Conservation (phyloP, 345 rosid species). For the Pistacia vera region DNA sequence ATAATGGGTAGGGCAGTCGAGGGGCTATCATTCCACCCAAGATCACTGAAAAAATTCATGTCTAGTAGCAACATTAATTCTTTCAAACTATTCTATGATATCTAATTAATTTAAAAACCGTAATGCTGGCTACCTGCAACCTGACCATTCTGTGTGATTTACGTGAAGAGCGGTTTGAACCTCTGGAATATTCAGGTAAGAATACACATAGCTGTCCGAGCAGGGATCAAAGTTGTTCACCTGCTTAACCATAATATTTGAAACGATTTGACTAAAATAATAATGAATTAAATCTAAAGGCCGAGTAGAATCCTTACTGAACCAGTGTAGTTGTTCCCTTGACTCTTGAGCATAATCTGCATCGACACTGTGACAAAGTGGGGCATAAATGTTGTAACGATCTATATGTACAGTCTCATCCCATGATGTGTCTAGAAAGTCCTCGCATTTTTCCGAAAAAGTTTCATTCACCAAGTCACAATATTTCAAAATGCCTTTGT, state of each 20-base stretch:
- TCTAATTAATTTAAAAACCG: no score
- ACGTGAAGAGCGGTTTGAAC: constrained; percentile 52
- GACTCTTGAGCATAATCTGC: background rate
- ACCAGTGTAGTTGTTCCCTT: background rate
- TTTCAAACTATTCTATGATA: no score
- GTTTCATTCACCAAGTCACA: constrained; percentile 28
- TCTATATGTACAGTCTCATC: constrained; percentile 36
- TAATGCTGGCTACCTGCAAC: constrained; percentile 34
- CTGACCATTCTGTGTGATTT: constrained; percentile 33
- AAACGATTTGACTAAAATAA: no score
- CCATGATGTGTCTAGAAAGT: constrained; percentile 15
- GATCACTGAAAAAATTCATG: background rate
- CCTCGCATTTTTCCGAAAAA: constrained; percentile 27
- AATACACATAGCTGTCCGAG: constrained; percentile 25
- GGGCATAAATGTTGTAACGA: constrained; percentile 43
- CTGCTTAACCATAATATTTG: background rate
- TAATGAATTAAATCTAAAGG: no score
- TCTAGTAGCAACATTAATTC: no score
- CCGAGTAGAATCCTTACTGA: constrained; percentile 20
- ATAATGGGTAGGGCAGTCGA: constrained; percentile 40
- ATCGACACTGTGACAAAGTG: constrained; percentile 26
- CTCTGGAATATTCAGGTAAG: constrained; percentile 38
- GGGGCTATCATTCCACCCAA: constrained; percentile 29
- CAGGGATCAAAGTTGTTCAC: constrained; percentile 39
- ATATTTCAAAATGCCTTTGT: constrained; percentile 16